Evolutionary conservation across 305 asterid species (phyloP), one percentile per base, ranked within the genome.

Genomic region (Solanum aculeatissimum): DNA sequence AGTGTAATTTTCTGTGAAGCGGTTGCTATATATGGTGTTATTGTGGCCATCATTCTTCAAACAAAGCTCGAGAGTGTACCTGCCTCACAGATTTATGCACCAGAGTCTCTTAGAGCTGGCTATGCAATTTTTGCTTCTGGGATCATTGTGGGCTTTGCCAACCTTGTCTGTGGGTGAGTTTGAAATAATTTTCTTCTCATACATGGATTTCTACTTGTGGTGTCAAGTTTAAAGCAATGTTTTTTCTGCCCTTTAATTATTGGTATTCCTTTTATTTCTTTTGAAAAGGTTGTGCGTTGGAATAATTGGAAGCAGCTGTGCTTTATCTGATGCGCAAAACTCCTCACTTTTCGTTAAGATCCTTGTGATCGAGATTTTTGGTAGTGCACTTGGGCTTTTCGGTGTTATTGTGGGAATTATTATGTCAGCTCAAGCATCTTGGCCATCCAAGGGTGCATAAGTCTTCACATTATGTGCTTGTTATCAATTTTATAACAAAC

Each of bases 1-100:
- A 97, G 99, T 89, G 98, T 97, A 25, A 97, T 97, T 68, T 95
- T 97, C 87, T 97, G 99, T 84, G 99, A 97, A 93, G 99, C 99
- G 53, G 99, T 97, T 40, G 99, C 99, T 57, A 97, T 97, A 86
- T 97, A 97, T 89, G 98, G 99, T 84, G 99, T 97, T 84, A 97
- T 97, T 35, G 99, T 95, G 87, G 99, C 99, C 10, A 97, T 97
- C 89, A 97, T 97, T 89, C 99, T 97, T 87, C 99, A 97, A 88
- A 97, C 99, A 53, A 97, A 97, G 92, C 91, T 97, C 80, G 97
- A 95, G 92, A 94, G 91, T 91, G 99, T 97, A 55, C 95, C 99
- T 58, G 16, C 92, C 54, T 87, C 95, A 14, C 91, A 88, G 88
- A 91, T 95, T n/a, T 89, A 95, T 83, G 98, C 90, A 69, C 89